These are phyloP conservation scores for Aeminium ludgeri DNA, from an alignment of 495 filamentous ascomycete genomes.

Conservation along the genomic window DNA sequence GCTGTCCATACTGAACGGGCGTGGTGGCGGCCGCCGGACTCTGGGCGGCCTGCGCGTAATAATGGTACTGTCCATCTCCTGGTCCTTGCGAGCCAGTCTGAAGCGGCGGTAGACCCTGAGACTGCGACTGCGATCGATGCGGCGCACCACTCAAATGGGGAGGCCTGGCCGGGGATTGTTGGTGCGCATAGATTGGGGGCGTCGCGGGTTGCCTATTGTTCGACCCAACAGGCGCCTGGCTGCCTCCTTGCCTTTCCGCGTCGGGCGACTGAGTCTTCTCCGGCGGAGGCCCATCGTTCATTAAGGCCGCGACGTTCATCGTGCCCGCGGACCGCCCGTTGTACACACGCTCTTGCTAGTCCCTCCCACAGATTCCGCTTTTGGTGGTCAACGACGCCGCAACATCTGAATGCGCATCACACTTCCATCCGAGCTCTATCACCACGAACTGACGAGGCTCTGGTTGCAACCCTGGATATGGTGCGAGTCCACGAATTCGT, in stretches of 20 bases:
- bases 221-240: not conserved
- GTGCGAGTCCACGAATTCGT: no score
- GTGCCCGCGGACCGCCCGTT: not conserved
- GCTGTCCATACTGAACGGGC: constrained; percentile 20
- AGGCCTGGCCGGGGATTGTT: no score
- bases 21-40: constrained; percentile 21
- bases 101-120: constrained; percentile 7
- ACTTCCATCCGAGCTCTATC: no score
- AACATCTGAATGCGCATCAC: no score
- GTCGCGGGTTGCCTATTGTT: not conserved
- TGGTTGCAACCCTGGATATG: no score
- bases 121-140: constrained; percentile 4
- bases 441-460: no score
- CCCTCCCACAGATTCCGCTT: not conserved
- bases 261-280: constrained; percentile 3
- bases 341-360: not conserved
- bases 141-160: not conserved
- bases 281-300: constrained; percentile 10
- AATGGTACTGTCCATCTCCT: constrained; percentile 34
- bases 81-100: constrained; percentile 39
- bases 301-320: constrained; percentile 12
- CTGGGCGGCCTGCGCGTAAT: constrained; percentile 33
- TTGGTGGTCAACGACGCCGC: no score
- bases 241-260: not conserved
- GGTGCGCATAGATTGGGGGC: no score